Evolutionary conservation across 1,284 basidiomycete species (phyloP), one percentile per base, ranked within the genome.

Genomic region (Cronartium quercuum): DNA sequence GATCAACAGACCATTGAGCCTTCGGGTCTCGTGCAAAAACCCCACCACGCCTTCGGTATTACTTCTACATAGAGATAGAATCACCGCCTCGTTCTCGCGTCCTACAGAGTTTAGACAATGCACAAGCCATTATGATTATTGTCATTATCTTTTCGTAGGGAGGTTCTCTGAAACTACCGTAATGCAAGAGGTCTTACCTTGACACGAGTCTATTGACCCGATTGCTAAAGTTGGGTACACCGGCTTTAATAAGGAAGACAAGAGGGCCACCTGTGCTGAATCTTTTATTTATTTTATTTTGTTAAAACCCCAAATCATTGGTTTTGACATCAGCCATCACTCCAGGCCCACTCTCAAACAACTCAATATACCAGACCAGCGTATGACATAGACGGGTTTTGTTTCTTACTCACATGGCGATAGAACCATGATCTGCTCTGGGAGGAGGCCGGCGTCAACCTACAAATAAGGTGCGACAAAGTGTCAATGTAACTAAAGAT

Each of bases 51-150:
- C 85, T 86, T 91, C 47, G 10, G 80, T 77, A 79, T 96, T 97
- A 78, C 91, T 93, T 58, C 94, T 85, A 0, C 95, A 93, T 5
- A 97, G 86, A 77, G 88, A 91, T 71, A 97, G 89, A 34, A 96
- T 87, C 58, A 96, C 87, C 0, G 91, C 92, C 71, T 96, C 90
- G 40, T 66, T 70, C 44, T 76, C 75, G 60, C 70, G 70, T n/a
- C 70, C 70, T 78, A 18, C 66, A 18, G 5, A 15, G 29, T 29
- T 29, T 29, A 29, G 29, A 29, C 1, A 29, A 29, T 29, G 29
- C 29, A 1, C 57, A 21, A n/a, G 15, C 7, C 18, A 24, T 12
- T 21, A 9, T 7, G 13, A 24, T 15, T 58, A 13, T n/a, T 47
- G 3, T 66, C 3, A 44, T 37, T 4, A 18, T 29, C 37, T 12